phyloP scores from a whole-genome alignment of 2,329 filamentous ascomycete species.

The Aciculosporium take region DNA sequence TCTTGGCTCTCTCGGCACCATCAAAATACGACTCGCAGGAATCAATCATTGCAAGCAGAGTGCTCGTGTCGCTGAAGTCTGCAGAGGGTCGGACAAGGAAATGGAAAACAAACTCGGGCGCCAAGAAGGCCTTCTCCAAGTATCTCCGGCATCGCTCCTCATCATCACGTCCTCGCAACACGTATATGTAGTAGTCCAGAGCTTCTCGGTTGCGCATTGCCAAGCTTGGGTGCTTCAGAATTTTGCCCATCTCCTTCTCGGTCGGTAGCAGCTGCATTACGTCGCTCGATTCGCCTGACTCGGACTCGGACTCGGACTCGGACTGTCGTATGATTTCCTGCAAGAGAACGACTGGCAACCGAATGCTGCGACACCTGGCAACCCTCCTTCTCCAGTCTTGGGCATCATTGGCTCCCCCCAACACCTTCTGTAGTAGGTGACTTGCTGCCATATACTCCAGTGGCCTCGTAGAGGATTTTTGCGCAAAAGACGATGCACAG shows the following conservation, averaged over 20 bases:
- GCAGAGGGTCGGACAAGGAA: constrained; percentile 17
- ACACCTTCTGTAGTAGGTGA: constrained; percentile 12
- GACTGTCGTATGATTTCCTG: constrained; percentile 17
- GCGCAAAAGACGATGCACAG: not conserved
- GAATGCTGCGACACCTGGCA: constrained; percentile 14
- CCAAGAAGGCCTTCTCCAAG: constrained; percentile 12
- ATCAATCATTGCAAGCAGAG: constrained; percentile 14
- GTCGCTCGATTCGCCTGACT: constrained; percentile 7
- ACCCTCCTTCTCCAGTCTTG: constrained; percentile 9
- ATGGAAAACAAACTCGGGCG: constrained; percentile 17
- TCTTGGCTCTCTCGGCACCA: not conserved
- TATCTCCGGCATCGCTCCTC: constrained; percentile 19
- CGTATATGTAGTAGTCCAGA: constrained; percentile 15
- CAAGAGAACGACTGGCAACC: constrained; percentile 18
- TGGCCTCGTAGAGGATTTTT: constrained; percentile 5
- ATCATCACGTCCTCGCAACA: constrained; percentile 17
- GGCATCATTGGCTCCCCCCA: constrained; percentile 6
- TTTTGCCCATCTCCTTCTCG: constrained; percentile 11
- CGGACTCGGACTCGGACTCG: constrained; percentile 9
- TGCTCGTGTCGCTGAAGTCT: constrained; percentile 11
- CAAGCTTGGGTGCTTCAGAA: constrained; percentile 9
- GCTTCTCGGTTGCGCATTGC: constrained; percentile 11
- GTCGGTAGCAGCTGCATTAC: constrained; percentile 15
- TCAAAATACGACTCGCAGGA: constrained; percentile 11
- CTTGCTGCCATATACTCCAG: constrained; percentile 13